These are phyloP conservation scores for Cardamine resedifolia DNA, from an alignment of 345 rosid species.

Conservation along the genomic window DNA sequence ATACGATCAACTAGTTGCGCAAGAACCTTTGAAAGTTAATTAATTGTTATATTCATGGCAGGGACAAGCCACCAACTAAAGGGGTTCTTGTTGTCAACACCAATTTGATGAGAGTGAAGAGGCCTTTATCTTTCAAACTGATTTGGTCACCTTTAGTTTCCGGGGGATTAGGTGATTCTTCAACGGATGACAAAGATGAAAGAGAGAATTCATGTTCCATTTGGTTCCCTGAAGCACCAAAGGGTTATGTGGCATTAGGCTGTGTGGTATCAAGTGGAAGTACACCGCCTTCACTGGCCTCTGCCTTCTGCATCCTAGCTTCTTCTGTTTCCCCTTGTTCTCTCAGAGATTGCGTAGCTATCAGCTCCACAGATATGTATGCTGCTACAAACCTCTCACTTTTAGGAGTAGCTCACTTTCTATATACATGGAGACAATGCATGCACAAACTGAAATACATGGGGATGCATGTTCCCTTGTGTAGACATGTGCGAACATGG, in stretches of 20 bases:
- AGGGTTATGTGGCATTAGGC: slow-evolving; percentile 85
- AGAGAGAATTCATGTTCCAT: slow-evolving; percentile 55
- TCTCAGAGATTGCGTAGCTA: slow-evolving; percentile 78
- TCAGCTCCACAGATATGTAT: slow-evolving; percentile 60
- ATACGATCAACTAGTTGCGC: background rate
- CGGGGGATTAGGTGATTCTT: too few relatives aligned
- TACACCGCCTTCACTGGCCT: slow-evolving; percentile 63
- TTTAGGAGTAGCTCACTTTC: slow-evolving; percentile 21
- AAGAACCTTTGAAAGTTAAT: slow-evolving; percentile 17
- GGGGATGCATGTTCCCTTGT: slow-evolving; percentile 15
- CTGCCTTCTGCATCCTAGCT: slow-evolving; percentile 71
- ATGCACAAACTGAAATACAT: slow-evolving; percentile 18
- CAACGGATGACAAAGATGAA: slow-evolving; percentile 33
- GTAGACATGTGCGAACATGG: slow-evolving; percentile 8
- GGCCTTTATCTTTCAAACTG: slow-evolving; percentile 73
- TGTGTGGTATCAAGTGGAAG: slow-evolving; percentile 78
- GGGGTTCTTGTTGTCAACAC: slow-evolving; percentile 89
- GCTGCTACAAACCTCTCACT: slow-evolving; percentile 37
- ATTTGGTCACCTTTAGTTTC: slow-evolving; percentile 88
- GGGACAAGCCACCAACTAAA: slow-evolving; percentile 97
- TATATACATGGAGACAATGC: slow-evolving; percentile 17
- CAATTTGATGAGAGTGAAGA: slow-evolving; percentile 73
- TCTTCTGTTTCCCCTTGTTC: slow-evolving; percentile 86
- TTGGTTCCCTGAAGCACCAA: slow-evolving; percentile 95
- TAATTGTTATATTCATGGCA: slow-evolving; percentile 44